These are phyloP conservation scores for Rutstroemia sp. DNA, from an alignment of 2,329 filamentous ascomycete species.

Conservation along the genomic window DNA sequence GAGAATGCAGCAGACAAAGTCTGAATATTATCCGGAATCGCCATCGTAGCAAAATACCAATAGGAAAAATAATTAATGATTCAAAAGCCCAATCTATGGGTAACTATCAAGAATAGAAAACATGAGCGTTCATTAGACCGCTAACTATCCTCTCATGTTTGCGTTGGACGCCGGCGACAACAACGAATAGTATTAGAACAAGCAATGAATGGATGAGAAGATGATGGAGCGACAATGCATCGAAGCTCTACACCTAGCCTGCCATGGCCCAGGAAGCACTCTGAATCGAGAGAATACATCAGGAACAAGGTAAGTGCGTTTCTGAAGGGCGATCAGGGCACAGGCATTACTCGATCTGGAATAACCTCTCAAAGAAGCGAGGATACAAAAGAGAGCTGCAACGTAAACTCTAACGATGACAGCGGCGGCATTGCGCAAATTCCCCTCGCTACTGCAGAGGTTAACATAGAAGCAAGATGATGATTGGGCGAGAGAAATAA, in stretches of 20 bases:
- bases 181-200: constrained; percentile 15
- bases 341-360: constrained; percentile 5
- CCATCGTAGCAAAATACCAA: constrained; percentile 22
- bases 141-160: constrained; percentile 19
- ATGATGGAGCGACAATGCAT: background rate
- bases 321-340: constrained; percentile 14
- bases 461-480: background rate
- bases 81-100: constrained; percentile 29
- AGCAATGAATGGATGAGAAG: constrained; percentile 10
- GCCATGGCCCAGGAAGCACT: background rate
- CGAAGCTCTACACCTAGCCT: background rate
- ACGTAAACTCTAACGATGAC: constrained; percentile 9
- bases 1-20: constrained; percentile 29
- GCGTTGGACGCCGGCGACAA: constrained; percentile 18
- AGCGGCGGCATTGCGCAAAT: background rate
- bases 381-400: constrained; percentile 2
- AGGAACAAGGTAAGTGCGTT: background rate
- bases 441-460: background rate
- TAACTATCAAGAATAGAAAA: constrained; percentile 20
- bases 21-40: constrained; percentile 26
- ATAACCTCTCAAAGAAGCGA: background rate
- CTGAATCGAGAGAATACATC: background rate
- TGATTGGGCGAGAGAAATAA: background rate
- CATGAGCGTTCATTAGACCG: constrained; percentile 19
- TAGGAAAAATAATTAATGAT: constrained; percentile 17